phyloP scores from a whole-genome alignment of 805 yeast species.

The Starmerella bombi region DNA sequence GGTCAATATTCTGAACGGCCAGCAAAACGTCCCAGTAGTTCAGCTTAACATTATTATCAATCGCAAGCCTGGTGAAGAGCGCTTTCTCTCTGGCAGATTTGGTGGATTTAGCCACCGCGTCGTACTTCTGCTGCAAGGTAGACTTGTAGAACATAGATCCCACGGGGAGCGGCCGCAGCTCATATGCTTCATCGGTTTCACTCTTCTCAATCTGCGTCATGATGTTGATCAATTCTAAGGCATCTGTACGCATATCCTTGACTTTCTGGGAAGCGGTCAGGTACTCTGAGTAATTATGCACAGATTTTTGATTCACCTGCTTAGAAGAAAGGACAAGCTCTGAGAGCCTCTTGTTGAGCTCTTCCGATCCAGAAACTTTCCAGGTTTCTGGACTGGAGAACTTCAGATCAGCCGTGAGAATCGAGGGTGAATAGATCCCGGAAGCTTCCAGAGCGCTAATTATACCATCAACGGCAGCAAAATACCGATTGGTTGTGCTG shows the following conservation, averaged over 20 bases:
- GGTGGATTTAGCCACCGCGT: neutral
- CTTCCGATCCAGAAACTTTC: neutral
- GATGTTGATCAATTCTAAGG: too few species aligned
- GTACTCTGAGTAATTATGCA: neutral
- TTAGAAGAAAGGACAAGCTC: neutral
- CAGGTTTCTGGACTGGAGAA: neutral
- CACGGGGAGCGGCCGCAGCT: slow-evolving; percentile 8
- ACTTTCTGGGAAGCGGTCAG: neutral
- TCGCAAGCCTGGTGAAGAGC: neutral
- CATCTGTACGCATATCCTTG: neutral
- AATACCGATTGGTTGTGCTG: neutral
- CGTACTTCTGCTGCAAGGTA: neutral
- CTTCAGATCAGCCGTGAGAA: neutral
- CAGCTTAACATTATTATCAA: neutral
- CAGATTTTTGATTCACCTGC: neutral
- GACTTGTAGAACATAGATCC: neutral
- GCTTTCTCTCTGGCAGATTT: neutral
- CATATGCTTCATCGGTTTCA: slow-evolving; percentile 4
- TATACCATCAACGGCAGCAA: neutral
- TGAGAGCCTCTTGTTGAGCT: neutral
- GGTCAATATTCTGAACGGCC: slow-evolving; percentile 1
- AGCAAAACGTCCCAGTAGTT: neutral
- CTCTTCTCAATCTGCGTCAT: neutral
- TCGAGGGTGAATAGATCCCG: neutral
- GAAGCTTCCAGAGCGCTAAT: neutral